Evolutionary conservation across 106 monocot genomes (phyloP), one percentile per base, ranked within the genome.

Genomic region (Dendrobium catenatum): DNA sequence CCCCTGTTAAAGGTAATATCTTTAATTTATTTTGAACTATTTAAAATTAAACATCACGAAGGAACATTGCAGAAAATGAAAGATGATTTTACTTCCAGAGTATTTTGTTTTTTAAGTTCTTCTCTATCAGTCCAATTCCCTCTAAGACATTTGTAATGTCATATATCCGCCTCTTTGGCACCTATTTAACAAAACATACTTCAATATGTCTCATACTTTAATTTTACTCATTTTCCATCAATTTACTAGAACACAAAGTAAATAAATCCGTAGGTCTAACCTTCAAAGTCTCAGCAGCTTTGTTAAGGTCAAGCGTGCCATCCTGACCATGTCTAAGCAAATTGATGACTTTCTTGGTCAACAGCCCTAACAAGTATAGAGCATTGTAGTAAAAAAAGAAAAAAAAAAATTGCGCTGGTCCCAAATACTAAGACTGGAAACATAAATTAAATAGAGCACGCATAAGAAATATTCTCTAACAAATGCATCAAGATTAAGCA

Each of bases 71-170:
- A 73, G 54, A 72, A 61, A 54, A 26, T 17, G 58, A 66, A 49
- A 72, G 70, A 81, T 83, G 18, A 9, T 5, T 81, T 86, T 90
- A 98, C 97, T 89, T 98, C 97, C 97, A 98, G 73, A 78, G 88
- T 73, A 95, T 93, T 82, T 85, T 90, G 81, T 95, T 98, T 84
- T 92, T 98, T 4, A 85, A 83, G 81, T 82, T 92, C 88, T 98
- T 98, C 82, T 98, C 95, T 43, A 93, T 93, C 37, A 98, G 80
- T 48, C 97, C 97, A 78, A 95, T 91, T 84, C 97, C 97, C 88
- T 95, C 97, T 56, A 98, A 82, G 77, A 98, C 94, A 89, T 94
- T 95, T 47, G 95, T 98, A 13, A 98, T 94, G 76, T 98, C 97
- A 91, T 94, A 98, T 78, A 98, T 91, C 27, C 97, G 84, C 78